A percentile compares a stretch with the other conserved stretches of the same genome.
Conservation (phyloP, 1,139 yeast species). For the Ashbya aceris region DNA sequence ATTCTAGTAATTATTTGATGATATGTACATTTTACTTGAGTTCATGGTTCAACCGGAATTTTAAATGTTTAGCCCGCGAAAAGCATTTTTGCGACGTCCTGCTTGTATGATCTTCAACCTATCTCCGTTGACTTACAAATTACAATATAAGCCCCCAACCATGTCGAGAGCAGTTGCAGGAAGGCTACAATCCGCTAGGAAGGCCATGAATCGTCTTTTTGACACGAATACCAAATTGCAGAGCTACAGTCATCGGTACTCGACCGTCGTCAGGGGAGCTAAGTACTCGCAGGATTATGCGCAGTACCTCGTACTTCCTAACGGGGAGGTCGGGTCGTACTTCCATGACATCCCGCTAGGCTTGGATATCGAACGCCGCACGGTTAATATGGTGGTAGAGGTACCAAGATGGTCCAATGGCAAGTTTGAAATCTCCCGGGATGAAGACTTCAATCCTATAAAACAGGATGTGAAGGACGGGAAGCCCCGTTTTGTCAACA, state of each 20-base stretch:
- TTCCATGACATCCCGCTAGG: slow-evolving; percentile 88
- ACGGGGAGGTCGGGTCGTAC: slow-evolving; percentile 54
- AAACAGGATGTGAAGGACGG: slow-evolving; percentile 91
- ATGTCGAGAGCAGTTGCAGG: not conserved
- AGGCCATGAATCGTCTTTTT: too few relatives aligned
- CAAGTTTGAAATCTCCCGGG: slow-evolving; percentile 80
- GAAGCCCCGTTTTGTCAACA: slow-evolving; percentile 75
- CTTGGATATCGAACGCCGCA: slow-evolving; percentile 50
- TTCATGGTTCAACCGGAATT: too few relatives aligned
- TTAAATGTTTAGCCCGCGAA: too few relatives aligned
- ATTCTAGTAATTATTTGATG: too few relatives aligned
- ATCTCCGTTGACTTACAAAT: not conserved
- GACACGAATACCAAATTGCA: slow-evolving; percentile 2
- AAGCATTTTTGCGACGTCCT: too few relatives aligned
- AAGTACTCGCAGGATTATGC: slow-evolving; percentile 39
- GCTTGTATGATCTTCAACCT: too few relatives aligned
- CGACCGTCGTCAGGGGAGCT: slow-evolving; percentile 31
- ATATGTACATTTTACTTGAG: too few relatives aligned
- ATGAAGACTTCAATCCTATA: slow-evolving; percentile 72
- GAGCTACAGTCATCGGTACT: slow-evolving; percentile 14
- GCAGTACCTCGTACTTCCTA: slow-evolving; percentile 33
- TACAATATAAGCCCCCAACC: slow-evolving; percentile 1
- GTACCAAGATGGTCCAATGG: slow-evolving; percentile 96
- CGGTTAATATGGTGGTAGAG: slow-evolving; percentile 85
- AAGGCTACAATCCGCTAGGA: not conserved